phyloP scores from a whole-genome alignment of 371 early-diverging fungal species.

The Syncephalastrum contaminatum region DNA sequence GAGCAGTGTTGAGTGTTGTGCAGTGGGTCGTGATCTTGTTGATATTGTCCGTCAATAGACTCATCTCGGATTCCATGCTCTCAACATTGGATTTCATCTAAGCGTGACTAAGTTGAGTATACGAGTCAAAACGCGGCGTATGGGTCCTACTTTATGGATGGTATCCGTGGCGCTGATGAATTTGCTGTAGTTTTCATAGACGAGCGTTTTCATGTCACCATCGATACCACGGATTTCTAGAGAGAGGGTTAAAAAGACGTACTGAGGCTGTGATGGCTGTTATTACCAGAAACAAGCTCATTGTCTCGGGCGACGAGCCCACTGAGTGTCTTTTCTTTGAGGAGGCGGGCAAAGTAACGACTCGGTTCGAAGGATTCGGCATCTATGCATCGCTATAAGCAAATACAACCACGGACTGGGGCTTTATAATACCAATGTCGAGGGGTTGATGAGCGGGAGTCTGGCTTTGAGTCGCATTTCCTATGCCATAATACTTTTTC shows the following conservation, averaged over 20 bases:
- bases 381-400: conserved; percentile 40
- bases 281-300: conserved; percentile 65
- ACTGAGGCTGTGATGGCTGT: too few relatives aligned
- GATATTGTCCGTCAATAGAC: conserved; percentile 69
- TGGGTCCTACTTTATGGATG: conserved; percentile 58
- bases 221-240: conserved; percentile 84
- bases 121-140: not conserved
- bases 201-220: conserved; percentile 95
- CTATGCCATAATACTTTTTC: conserved; percentile 44
- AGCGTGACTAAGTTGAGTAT: not conserved
- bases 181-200: conserved; percentile 95
- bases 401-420: not conserved
- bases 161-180: conserved; percentile 94
- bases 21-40: conserved; percentile 59
- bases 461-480: conserved; percentile 15
- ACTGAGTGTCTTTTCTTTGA: conserved; percentile 64
- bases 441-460: conserved; percentile 20
- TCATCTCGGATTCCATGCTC: conserved; percentile 79
- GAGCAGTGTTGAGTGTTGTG: conserved; percentile 50
- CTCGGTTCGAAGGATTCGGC: conserved; percentile 70
- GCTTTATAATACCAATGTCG: conserved; percentile 25
- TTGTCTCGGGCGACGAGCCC: conserved; percentile 76
- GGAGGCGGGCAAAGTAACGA: conserved; percentile 67
- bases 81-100: conserved; percentile 80
- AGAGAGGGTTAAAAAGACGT: not conserved